Evolutionary conservation across 768 basidiomycete genomes (phyloP), one percentile per base, ranked within the genome.

Genomic region (Lentinus brumalis): DNA sequence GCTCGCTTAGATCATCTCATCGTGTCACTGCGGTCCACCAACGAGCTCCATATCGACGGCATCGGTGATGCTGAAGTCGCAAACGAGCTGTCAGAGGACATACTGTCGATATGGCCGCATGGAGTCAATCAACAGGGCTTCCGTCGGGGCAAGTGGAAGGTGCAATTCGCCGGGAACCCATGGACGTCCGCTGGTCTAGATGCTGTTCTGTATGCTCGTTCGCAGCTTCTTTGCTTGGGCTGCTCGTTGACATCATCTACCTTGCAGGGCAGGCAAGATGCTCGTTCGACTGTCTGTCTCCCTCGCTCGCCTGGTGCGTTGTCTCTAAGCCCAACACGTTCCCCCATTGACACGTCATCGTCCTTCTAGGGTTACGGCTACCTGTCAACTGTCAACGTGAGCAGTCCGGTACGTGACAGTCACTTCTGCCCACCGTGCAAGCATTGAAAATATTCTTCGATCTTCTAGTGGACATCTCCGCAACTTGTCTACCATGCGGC

Each of bases 101-200:
- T 92, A 26, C 77, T 86, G 65, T 81, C 82, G 14, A 75, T 86
- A 69, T 92, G 90, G 90, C 82, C 82, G 26, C 79, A 83, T n/a
- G 89, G 90, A 1, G 73, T 87, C 47, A 80, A 81, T 84, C 61
- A 67, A 77, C 42, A 68, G 9, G 46, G 78, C 60, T n/a, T 51
- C 15, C 65, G 71, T 44, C 76, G 79, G 54, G 70, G 80, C 66
- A 73, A 77, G n/a, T 89, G 87, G 81, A 81, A 80, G 44, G 82
- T 88, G n/a, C 80, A 77, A 16, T 90, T 92, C 65, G 75, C 77
- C 59, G 84, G 83, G 61, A 76, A 79, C n/a, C 90, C 90, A 4
- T 92, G 90, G 90, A 81, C 78, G 50, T 76, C 84, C 62, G 76
- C 75, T 44, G 87, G 87, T 3, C 75, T 77, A 21, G 81, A 88